Base-by-base conservation (phyloP, 441 rosid species). In the Rhodomyrtus psidioides region DNA sequence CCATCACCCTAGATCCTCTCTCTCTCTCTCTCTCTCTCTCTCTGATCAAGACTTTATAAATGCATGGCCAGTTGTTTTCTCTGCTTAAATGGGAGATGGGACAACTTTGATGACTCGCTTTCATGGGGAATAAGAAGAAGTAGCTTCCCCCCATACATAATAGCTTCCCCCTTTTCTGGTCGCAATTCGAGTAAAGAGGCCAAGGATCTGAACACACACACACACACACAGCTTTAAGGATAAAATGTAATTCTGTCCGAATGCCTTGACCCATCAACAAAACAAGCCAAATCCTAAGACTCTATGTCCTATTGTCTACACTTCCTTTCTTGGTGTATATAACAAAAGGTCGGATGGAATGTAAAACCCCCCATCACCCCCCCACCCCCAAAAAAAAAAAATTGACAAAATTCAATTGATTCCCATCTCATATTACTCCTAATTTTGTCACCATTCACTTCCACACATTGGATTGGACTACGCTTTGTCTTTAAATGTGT, bases 1-100 rank as follows among this genome's bases (percentile, higher is more conserved):
- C 88, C 62, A 55, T 87, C 86, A 87, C 88, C 75, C 62, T 44
- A 82, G 62, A 55, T 86, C 74, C 82, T 54, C 62, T 74, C 53
- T 49, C 65, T 70, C 84, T 34, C 26, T 60, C 34, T 28, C 75
- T 28, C 76, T 30, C 62, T 57, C 87, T 81, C 28, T 49, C 75
- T n/a, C 19, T 17, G 30, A 19, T 42, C n/a, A 10, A 28, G 53
- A 30, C 60, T 84, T 14, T 17, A 30, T 70, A 70, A 70, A 70
- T 70, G 79, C 49, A 24, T 39, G 42, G 51, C 79, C 79, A 39
- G 79, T 70, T 39, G n/a, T 39, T 39, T 70, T 81, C 83, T 28
- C 83, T 26, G 57, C 55, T 81, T 81, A 53, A 51, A 81, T 81
- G 55, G 56, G 44, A 39, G 83, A 54, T 81, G 55, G 83, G 55